phyloP scores from a whole-genome alignment of 2,329 filamentous ascomycete genomes.

The Venturia pyrina region DNA sequence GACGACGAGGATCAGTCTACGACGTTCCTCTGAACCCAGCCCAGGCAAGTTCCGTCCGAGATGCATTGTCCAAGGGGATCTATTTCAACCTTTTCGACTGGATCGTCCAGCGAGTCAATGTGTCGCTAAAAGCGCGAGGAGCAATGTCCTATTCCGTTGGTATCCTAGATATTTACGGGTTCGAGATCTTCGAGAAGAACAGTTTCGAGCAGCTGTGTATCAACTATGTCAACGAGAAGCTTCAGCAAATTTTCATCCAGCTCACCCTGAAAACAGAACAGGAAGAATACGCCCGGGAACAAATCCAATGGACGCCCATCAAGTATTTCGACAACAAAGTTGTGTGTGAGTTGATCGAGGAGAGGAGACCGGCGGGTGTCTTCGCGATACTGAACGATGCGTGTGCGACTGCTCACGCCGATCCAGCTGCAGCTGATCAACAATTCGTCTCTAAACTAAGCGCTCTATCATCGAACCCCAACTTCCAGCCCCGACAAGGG shows the following conservation, averaged over 20 bases:
- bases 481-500: constrained; percentile 84
- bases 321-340: constrained; percentile 99
- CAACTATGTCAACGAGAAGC: constrained; percentile 98
- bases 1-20: constrained; percentile 56
- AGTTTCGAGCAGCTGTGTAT: constrained; percentile 99
- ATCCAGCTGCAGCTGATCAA: constrained; percentile 85
- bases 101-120: constrained; percentile 90
- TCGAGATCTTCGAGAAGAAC: constrained; percentile 97
- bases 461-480: constrained; percentile 74
- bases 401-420: constrained; percentile 94
- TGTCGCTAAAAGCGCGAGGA: constrained; percentile 71
- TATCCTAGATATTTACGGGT: constrained; percentile 97
- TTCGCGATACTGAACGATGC: constrained; percentile 97
- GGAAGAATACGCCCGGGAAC: constrained; percentile 89
- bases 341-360: constrained; percentile 93
- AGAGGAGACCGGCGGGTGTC: constrained; percentile 77
- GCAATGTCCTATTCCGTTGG: constrained; percentile 76
- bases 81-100: constrained; percentile 98
- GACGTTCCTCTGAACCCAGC: constrained; percentile 74
- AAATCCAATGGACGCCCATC: constrained; percentile 98
- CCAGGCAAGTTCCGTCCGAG: constrained; percentile 77
- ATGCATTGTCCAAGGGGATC: constrained; percentile 89
- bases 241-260: constrained; percentile 99
- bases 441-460: constrained; percentile 93
- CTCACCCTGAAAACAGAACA: constrained; percentile 93